Percentiles rank a stretch among this genome's conserved stretches.
Evolutionary conservation across 331 rosid genomes (phyloP).

Genomic region (Malus hybrid): DNA sequence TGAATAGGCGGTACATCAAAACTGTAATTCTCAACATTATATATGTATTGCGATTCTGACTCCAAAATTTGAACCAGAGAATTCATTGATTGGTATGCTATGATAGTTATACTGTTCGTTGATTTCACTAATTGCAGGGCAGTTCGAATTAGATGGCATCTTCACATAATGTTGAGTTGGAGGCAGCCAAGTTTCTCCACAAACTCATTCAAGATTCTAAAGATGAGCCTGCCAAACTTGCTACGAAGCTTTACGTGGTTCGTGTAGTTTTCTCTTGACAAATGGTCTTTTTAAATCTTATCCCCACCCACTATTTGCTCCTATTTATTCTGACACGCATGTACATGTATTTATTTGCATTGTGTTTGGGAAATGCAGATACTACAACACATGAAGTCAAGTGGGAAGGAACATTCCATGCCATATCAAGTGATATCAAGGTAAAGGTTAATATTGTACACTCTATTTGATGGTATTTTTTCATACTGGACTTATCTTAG

Average conservation of each 20-base stretch:
- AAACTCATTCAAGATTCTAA: slow-evolving; percentile 95
- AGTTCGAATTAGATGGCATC: slow-evolving; percentile 67
- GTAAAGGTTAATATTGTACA: slow-evolving; percentile 20
- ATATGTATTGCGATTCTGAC: background rate
- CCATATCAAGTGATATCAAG: slow-evolving; percentile 97
- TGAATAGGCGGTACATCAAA: background rate
- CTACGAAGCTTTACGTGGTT: slow-evolving; percentile 94
- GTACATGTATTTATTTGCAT: background rate
- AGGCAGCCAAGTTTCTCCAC: slow-evolving; percentile 96
- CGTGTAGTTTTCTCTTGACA: slow-evolving; percentile 25
- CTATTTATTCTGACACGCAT: background rate
- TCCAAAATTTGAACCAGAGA: background rate
- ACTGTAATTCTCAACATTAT: background rate
- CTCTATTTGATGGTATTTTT: background rate
- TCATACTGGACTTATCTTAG: background rate
- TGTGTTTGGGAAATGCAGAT: slow-evolving; percentile 47
- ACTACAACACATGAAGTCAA: slow-evolving; percentile 93
- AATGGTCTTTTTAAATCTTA: background rate
- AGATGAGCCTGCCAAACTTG: slow-evolving; percentile 95
- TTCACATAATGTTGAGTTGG: slow-evolving; percentile 88
- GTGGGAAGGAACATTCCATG: slow-evolving; percentile 98
- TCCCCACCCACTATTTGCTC: background rate
- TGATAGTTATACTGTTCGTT: background rate
- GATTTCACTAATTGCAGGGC: slow-evolving; percentile 14
- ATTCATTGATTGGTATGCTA: slow-evolving; percentile 1